Conservation (phyloP, 208 protist genomes). For the Trypanosoma boissoni region DNA sequence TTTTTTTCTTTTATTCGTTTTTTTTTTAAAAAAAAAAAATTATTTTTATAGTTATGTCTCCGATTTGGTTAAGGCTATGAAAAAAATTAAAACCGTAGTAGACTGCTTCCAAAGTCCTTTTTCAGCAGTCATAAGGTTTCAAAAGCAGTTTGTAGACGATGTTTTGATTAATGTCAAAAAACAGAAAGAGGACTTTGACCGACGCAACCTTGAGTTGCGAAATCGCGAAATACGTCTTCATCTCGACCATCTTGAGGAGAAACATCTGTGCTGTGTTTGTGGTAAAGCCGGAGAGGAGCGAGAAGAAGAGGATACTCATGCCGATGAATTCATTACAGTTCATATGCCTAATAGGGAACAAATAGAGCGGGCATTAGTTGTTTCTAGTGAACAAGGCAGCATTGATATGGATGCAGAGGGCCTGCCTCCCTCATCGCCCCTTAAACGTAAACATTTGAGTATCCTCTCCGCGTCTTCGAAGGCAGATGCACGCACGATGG, state of each 20-base stretch:
- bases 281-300: constrained; percentile 58
- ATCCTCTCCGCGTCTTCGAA: neutral
- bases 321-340: constrained; percentile 66
- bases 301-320: constrained; percentile 49
- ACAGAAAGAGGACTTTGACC: constrained; percentile 47
- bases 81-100: neutral
- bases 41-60: too few species aligned
- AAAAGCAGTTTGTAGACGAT: constrained; percentile 84
- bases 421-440: neutral
- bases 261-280: constrained; percentile 84
- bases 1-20: neutral
- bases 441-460: neutral
- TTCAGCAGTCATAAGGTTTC: constrained; percentile 62
- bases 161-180: constrained; percentile 57
- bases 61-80: neutral
- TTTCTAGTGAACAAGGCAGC: neutral
- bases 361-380: constrained; percentile 29
- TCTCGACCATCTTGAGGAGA: constrained; percentile 71
- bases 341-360: constrained; percentile 33
- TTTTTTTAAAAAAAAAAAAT: neutral
- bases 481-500: constrained; percentile 5
- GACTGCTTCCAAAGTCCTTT: constrained; percentile 50
- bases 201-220: constrained; percentile 45
- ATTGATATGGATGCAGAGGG: neutral
- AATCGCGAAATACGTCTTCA: constrained; percentile 66